Percentiles rank a stretch among this genome's conserved stretches.
Conservation (phyloP, 2,329 filamentous ascomycete genomes). For the Camptophora hylomeconis region DNA sequence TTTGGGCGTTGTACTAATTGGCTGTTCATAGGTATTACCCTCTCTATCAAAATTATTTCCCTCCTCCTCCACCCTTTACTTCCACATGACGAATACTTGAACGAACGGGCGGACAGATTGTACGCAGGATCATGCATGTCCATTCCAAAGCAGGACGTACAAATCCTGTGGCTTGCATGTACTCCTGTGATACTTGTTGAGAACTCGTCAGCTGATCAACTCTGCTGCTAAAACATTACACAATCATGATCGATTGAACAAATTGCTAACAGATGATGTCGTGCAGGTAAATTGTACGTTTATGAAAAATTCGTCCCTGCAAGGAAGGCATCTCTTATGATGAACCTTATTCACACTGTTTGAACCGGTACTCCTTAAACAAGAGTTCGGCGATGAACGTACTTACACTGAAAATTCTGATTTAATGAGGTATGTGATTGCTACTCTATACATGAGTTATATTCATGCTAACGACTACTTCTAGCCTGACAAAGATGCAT, state of each 20-base stretch:
- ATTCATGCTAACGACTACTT: slow-evolving; percentile 10
- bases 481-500: slow-evolving; percentile 23
- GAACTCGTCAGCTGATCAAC: slow-evolving; percentile 51
- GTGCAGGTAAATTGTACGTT: slow-evolving; percentile 21
- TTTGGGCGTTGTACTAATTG: slow-evolving; percentile 21
- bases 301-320: too few relatives aligned
- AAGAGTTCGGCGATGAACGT: slow-evolving; percentile 44
- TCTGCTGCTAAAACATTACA: slow-evolving; percentile 5
- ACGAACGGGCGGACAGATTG: slow-evolving; percentile 58
- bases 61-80: slow-evolving; percentile 11
- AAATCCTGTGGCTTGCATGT: slow-evolving; percentile 45
- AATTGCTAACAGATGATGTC: slow-evolving; percentile 11
- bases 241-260: slow-evolving; percentile 12
- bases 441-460: neutral
- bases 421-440: slow-evolving; percentile 48
- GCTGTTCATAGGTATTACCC: slow-evolving; percentile 3
- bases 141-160: slow-evolving; percentile 46
- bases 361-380: slow-evolving; percentile 43
- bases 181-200: slow-evolving; percentile 55
- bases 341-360: slow-evolving; percentile 62
- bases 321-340: slow-evolving; percentile 46
- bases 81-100: slow-evolving; percentile 48
- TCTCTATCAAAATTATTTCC: too few relatives aligned
- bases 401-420: slow-evolving; percentile 54
- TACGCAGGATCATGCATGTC: slow-evolving; percentile 38